Evolutionary conservation across 257 asterid genomes (phyloP).

Genomic region (Leptodermis oblonga): DNA sequence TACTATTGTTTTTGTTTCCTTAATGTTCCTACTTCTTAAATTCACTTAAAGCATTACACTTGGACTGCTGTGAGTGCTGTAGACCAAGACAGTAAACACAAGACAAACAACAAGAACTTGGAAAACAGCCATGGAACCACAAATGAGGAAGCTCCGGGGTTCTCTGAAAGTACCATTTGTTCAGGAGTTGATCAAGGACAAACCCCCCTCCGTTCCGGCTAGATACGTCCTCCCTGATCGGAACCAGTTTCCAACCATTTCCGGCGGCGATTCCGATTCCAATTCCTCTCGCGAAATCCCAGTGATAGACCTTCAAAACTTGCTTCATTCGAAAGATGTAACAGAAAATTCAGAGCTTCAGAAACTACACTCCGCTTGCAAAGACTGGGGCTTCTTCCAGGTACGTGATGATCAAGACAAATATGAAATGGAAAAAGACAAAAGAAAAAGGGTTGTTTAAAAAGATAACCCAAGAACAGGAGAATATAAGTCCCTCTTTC

Average conservation of each 20-base stretch:
- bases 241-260: slow-evolving; percentile 11
- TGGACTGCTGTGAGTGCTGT: too few species aligned
- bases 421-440: too few species aligned
- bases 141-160: slow-evolving; percentile 19
- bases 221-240: slow-evolving; percentile 38
- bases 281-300: slow-evolving; percentile 27
- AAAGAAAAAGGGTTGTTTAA: too few species aligned
- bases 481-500: too few species aligned
- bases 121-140: slow-evolving; percentile 8
- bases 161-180: slow-evolving; percentile 50
- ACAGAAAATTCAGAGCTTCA: slow-evolving; percentile 34
- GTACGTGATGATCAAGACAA: too few species aligned
- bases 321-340: slow-evolving; percentile 7
- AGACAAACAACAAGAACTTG: too few species aligned
- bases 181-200: slow-evolving; percentile 46
- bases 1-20: too few species aligned
- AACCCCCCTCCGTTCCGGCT: slow-evolving; percentile 28
- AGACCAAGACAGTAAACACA: too few species aligned
- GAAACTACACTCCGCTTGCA: slow-evolving; percentile 40
- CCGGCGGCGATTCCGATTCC: background rate
- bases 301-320: slow-evolving; percentile 31
- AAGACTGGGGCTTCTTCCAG: slow-evolving; percentile 63
- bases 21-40: too few species aligned
- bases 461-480: too few species aligned
- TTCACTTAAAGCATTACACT: too few species aligned